Conservation (phyloP, 148 eudicot species). For the Euryodendron excelsum region DNA sequence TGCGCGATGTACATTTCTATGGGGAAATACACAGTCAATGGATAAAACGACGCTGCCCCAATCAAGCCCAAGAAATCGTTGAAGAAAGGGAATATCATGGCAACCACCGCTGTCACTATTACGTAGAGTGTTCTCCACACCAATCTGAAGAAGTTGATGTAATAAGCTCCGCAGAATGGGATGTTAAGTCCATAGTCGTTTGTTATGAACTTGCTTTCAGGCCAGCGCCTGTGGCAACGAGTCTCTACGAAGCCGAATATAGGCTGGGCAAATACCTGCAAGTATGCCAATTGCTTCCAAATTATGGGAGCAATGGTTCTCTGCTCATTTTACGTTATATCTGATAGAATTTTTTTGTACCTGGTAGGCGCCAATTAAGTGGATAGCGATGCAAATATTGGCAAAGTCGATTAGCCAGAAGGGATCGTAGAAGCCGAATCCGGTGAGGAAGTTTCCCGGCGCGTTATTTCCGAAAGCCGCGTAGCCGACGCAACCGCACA, state of each 20-base stretch:
- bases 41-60: constrained; percentile 63
- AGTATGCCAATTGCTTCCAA: neutral
- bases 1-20: constrained; percentile 16
- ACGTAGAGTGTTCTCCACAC: constrained; percentile 82
- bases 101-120: constrained; percentile 52
- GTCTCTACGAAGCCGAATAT: constrained; percentile 64
- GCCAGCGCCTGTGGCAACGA: constrained; percentile 41
- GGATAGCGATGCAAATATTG: constrained; percentile 74
- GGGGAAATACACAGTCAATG: constrained; percentile 10
- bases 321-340: no score
- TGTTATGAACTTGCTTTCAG: constrained; percentile 62
- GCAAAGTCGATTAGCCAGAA: constrained; percentile 82
- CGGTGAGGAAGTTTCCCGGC: constrained; percentile 89
- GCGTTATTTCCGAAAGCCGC: constrained; percentile 84
- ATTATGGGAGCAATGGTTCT: no score
- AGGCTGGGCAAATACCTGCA: constrained; percentile 77
- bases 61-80: constrained; percentile 74
- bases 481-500: constrained; percentile 74
- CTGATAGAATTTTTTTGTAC: constrained; percentile 27
- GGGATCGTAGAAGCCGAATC: constrained; percentile 93
- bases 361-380: constrained; percentile 91
- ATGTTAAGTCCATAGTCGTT: constrained; percentile 39
- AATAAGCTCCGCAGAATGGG: constrained; percentile 44
- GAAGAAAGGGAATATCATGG: constrained; percentile 93
- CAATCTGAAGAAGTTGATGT: constrained; percentile 66